Conservation (phyloP, 2,329 filamentous ascomycete species). For the Cladosporium oxysporum region DNA sequence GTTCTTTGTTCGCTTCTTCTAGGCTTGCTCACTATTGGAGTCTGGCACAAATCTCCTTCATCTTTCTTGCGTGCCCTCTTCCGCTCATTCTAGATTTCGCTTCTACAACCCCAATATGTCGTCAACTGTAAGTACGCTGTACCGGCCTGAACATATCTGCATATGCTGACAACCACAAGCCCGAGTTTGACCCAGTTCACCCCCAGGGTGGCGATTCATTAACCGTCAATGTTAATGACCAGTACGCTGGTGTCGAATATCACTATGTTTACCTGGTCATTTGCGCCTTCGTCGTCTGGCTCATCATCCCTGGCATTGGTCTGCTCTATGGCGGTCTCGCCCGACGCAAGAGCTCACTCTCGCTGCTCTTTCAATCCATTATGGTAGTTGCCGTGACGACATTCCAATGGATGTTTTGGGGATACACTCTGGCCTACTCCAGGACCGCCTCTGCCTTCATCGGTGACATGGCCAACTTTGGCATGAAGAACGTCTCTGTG, state of each 20-base stretch:
- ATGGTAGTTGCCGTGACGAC: conserved; percentile 59
- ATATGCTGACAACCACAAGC: conserved; percentile 22
- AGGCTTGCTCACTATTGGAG: neutral
- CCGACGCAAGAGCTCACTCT: conserved; percentile 62
- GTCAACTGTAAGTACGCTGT: neutral
- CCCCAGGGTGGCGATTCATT: conserved; percentile 57
- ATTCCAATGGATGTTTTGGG: conserved; percentile 61
- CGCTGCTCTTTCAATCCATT: conserved; percentile 65
- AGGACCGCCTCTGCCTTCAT: conserved; percentile 63
- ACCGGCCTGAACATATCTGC: neutral
- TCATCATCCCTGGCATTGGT: conserved; percentile 68
- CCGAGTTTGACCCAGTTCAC: conserved; percentile 43
- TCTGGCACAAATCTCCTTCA: neutral
- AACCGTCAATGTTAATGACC: conserved; percentile 50
- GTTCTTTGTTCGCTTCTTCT: neutral
- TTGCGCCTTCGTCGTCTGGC: conserved; percentile 63
- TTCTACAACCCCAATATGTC: conserved; percentile 3
- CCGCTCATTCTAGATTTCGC: neutral
- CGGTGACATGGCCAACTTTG: conserved; percentile 63
- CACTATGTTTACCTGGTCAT: conserved; percentile 63
- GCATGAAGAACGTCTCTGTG: conserved; percentile 60
- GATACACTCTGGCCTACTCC: conserved; percentile 64
- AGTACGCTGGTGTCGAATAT: conserved; percentile 61
- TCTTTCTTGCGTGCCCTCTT: neutral
- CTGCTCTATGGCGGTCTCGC: conserved; percentile 66